These are phyloP conservation scores for Kipferlia bialata DNA, from an alignment of 78 protist species.

Conservation along the genomic window DNA sequence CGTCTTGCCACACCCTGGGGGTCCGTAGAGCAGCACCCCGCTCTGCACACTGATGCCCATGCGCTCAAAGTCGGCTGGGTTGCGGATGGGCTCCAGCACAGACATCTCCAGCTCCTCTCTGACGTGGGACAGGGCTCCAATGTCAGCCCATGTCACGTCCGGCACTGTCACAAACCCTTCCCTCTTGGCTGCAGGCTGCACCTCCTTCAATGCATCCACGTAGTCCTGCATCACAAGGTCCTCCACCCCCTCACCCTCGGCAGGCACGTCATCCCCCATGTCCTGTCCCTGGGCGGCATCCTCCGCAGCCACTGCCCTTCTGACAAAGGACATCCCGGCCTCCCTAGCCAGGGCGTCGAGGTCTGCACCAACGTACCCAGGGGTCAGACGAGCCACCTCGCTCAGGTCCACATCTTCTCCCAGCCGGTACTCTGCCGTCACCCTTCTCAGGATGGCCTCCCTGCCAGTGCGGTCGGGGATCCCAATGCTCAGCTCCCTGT, in stretches of 20 bases:
- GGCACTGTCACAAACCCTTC: constrained; percentile 80
- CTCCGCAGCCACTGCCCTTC: too few species aligned
- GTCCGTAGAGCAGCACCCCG: constrained; percentile 76
- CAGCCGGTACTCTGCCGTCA: not conserved
- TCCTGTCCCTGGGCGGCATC: too few species aligned
- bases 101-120: constrained; percentile 46
- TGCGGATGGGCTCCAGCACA: constrained; percentile 27
- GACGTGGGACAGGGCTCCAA: constrained; percentile 72
- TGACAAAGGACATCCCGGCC: constrained; percentile 86
- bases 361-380: constrained; percentile 69
- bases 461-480: constrained; percentile 17
- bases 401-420: not conserved
- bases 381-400: constrained; percentile 10
- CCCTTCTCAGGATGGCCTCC: not conserved
- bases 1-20: constrained; percentile 99
- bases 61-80: constrained; percentile 18
- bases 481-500: not conserved
- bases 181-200: constrained; percentile 11
- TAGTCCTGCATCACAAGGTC: too few species aligned
- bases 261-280: too few species aligned
- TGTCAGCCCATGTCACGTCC: constrained; percentile 85
- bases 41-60: constrained; percentile 17
- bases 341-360: constrained; percentile 93
- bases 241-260: too few species aligned
- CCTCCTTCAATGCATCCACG: not conserved